Conservation (phyloP, 768 basidiomycete species). For the Trichaptum fuscoviolaceum region DNA sequence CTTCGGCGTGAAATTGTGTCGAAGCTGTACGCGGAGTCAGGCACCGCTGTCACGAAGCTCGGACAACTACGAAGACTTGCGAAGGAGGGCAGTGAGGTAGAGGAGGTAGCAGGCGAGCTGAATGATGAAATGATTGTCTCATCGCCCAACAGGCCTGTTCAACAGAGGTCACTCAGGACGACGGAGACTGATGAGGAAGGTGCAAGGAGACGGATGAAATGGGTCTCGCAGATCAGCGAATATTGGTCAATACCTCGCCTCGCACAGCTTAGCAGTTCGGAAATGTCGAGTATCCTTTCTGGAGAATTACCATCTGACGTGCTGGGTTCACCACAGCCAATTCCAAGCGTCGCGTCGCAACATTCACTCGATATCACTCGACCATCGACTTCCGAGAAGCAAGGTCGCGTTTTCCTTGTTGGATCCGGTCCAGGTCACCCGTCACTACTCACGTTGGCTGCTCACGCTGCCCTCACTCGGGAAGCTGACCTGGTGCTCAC, state of each 20-base stretch:
- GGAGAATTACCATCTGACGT: conserved; percentile 29
- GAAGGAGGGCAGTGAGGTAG: conserved; percentile 22
- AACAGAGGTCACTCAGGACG: conserved; percentile 40
- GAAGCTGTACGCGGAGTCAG: conserved; percentile 64
- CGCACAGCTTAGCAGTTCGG: conserved; percentile 56
- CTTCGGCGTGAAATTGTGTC: conserved; percentile 80
- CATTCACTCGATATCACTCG: conserved; percentile 13
- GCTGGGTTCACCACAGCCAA: conserved; percentile 24
- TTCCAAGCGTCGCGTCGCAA: conserved; percentile 31
- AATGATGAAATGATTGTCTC: conserved; percentile 47
- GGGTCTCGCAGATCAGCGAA: conserved; percentile 94
- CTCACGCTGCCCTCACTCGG: conserved; percentile 71
- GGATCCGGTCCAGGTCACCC: conserved; percentile 97
- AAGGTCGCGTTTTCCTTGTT: conserved; percentile 81
- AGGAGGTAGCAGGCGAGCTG: conserved; percentile 35
- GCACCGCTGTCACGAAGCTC: conserved; percentile 68
- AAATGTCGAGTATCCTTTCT: conserved; percentile 62
- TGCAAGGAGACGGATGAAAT: conserved; percentile 70
- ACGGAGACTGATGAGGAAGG: conserved; percentile 34
- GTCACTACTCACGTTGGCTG: conserved; percentile 83
- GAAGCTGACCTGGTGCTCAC: conserved; percentile 86
- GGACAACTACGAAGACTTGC: conserved; percentile 62
- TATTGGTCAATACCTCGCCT: conserved; percentile 87
- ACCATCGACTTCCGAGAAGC: conserved; percentile 21
- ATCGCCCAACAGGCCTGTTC: conserved; percentile 70